phyloP scores from a whole-genome alignment of 1,284 basidiomycete genomes.

The Volvariella surrecta region DNA sequence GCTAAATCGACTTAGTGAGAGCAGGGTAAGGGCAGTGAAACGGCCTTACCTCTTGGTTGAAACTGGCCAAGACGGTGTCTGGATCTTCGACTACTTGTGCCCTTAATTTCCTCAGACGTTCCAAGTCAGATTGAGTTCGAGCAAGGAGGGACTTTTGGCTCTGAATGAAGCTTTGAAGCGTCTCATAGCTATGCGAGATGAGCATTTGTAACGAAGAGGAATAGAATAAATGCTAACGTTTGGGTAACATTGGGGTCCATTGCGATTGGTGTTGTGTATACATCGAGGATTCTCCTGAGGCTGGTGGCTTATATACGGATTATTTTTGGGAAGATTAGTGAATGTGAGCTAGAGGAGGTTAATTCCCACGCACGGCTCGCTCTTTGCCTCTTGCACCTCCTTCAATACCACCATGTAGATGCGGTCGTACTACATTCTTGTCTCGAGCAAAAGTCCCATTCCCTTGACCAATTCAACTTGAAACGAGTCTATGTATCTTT shows the following conservation, averaged over 20 bases:
- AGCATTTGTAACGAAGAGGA: background rate
- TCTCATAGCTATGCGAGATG: conserved; percentile 41
- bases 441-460: no score
- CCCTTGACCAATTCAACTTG: no score
- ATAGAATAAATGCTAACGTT: background rate
- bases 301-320: conserved; percentile 1
- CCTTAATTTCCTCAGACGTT: conserved; percentile 28
- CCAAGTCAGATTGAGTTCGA: conserved; percentile 53
- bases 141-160: conserved; percentile 48
- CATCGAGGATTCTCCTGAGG: conserved; percentile 80
- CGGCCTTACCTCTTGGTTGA: no score
- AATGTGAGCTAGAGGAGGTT: background rate
- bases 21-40: no score
- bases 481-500: no score
- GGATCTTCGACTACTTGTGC: conserved; percentile 6
- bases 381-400: background rate
- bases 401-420: no score
- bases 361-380: conserved; percentile 1
- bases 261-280: conserved; percentile 59
- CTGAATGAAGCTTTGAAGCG: conserved; percentile 56
- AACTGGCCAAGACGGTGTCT: conserved; percentile 8
- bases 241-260: conserved; percentile 36
- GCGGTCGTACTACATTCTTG: no score
- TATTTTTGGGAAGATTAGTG: background rate
- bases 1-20: background rate